Evolutionary conservation across 164 flowering plant genomes (phyloP), one percentile per base, ranked within the genome.

Genomic region (Hamamelis virginiana): DNA sequence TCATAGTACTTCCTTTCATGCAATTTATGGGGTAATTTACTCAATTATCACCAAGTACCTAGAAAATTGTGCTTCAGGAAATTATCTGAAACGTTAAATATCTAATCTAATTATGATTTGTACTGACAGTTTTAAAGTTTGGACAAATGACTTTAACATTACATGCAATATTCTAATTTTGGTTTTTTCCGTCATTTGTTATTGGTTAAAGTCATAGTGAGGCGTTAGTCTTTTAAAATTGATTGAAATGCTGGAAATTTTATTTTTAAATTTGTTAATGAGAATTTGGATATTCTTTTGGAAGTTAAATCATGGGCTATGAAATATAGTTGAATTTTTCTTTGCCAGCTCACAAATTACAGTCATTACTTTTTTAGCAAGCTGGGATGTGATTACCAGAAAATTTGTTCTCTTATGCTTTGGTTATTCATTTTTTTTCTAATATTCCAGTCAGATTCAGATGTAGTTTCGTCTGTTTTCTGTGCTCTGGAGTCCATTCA

Each of bases 401-500:
- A 25, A 23, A 14, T 44, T 63, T 44, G 53, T 47, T 63, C 19
- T 56, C 25, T 19, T 19, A 48, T 55, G 18, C 27, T 67, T 33
- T 59, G 23, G 16, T 38, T 26, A 51, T 46, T 55, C 59, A 28
- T 61, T 38, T 47, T 23, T 41, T 71, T 33, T 59, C 23, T 53
- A 44, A 28, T 69, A 41, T 80, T 86, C 38, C 92, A 94, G 98
- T 73, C 81, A 66, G 91, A 91, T 81, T 83, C 92, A 63, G 94
- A 93, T 68, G 78, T 70, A 51, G 75, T 85, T 74, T 78, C 92
- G 10, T 69, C 79, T 51, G 78, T 96, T 62, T 74, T 76, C 64
- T 83, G 84, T 79, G 94, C 97, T 57, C 66, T 96, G 77, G 99
- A 93, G 79, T 86, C 97, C 13, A 84, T 89, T 78, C 98, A 96